A percentile compares a stretch with the other conserved stretches of the same genome.
phyloP scores from a whole-genome alignment of 805 yeast species.

The Pichia thaimueangensis region DNA sequence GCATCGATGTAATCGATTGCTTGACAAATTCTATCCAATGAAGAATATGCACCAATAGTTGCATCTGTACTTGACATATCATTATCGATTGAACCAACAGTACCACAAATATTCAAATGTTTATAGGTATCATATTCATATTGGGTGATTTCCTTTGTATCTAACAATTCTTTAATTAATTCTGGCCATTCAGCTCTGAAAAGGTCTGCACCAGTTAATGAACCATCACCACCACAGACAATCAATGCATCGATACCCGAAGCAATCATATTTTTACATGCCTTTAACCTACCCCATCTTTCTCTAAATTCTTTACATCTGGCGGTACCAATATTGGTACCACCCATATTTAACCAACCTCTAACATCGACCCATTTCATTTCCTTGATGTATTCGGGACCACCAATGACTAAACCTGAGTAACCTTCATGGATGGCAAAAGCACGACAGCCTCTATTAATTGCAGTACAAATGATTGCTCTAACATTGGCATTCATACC shows the following conservation, averaged over 20 bases:
- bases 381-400: conserved; percentile 45
- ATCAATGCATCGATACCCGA: conserved; percentile 73
- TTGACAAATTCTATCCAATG: conserved; percentile 66
- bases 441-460: conserved; percentile 56
- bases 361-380: conserved; percentile 72
- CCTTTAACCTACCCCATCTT: conserved; percentile 56
- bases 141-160: conserved; percentile 37
- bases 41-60: conserved; percentile 77
- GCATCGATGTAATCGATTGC: conserved; percentile 79
- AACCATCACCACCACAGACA: conserved; percentile 83
- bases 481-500: conserved; percentile 77
- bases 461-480: conserved; percentile 66
- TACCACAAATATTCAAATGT: conserved; percentile 63
- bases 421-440: conserved; percentile 71
- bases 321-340: conserved; percentile 77
- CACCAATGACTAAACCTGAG: conserved; percentile 65
- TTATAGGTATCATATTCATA: conserved; percentile 42
- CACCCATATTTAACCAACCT: conserved; percentile 65
- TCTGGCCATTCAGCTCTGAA: conserved; percentile 77
- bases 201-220: conserved; percentile 74
- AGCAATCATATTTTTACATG: conserved; percentile 57
- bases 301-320: conserved; percentile 63
- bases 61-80: conserved; percentile 84
- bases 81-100: conserved; percentile 79
- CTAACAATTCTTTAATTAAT: conserved; percentile 50